Evolutionary conservation across 805 yeast species (phyloP), one percentile per base, ranked within the genome.

Genomic region (Geotrichum ghanense): DNA sequence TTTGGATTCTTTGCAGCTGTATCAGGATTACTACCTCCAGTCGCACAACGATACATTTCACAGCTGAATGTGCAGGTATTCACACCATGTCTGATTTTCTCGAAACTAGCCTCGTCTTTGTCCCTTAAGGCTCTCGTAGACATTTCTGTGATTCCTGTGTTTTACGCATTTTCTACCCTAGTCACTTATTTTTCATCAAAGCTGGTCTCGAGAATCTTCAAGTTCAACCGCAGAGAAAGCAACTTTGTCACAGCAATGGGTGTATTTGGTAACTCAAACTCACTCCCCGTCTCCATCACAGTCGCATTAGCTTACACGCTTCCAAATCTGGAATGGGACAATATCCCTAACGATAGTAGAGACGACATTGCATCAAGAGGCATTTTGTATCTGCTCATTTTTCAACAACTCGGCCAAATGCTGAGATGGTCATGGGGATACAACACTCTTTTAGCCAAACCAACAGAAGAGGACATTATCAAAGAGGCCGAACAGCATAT

Each of bases 191-290:
- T 67, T 7, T 78, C 87, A 27, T 83, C 95, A 4, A 65, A 67
- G 24, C 23, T 76, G 20, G 73, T 79, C 37, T 69, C 86, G 2
- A 61, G 64, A 12, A 52, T 78, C 40, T 61, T 88, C 51, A 57
- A 65, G 5, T 67, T 92, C 56, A 83, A 83, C 56, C 75, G 69
- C 43, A 77, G 84, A 12, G 97, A 92, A 65, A 60, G 85, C 2
- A 89, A 90, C 66, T 90, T 86, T 57, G 96, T 92, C 44, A 83
- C 94, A 20, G 97, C 96, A 2, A 92, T 92, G 94, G 87, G 92
- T 2, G 95, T 89, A 3, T 90, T 90, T 66, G 97, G 97, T 45
- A 92, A 90, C 66, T 86, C 95, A 41, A 90, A 90, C 69, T 84
- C 95, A 9, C 73, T 90, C 47, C 97, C 98, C 0, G 97, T 90